phyloP scores from a whole-genome alignment of 768 basidiomycete species.

The Agrocybe praecox region DNA sequence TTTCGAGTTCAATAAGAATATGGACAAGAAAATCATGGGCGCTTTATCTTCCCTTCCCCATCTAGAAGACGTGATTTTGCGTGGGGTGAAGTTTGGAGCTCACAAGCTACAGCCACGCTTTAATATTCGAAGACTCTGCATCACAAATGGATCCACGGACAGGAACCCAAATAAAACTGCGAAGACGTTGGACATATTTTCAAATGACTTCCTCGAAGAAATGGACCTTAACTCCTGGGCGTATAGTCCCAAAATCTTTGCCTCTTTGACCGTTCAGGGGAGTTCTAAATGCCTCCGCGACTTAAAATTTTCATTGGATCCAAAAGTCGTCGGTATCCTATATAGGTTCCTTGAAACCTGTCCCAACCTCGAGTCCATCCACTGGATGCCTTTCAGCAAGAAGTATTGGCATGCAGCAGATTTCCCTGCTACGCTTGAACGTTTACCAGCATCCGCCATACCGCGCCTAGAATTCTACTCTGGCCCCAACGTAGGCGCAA shows the following conservation, averaged over 20 bases:
- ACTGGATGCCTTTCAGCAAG: too few species aligned
- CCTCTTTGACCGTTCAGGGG: not conserved
- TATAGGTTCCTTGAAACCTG: not conserved
- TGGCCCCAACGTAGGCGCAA: too few species aligned
- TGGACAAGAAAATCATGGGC: too few species aligned
- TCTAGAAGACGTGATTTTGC: too few species aligned
- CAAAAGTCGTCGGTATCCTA: not conserved
- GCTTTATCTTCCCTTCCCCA: too few species aligned
- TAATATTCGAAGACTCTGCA: not conserved
- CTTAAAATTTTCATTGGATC: not conserved
- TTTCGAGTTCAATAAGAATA: too few species aligned
- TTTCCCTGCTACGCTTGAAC: too few species aligned
- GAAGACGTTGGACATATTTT: constrained; percentile 1
- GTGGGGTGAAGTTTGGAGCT: too few species aligned
- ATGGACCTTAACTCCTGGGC: not conserved
- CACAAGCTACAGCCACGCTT: not conserved
- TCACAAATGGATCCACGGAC: not conserved
- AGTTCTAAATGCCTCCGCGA: not conserved
- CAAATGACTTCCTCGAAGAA: not conserved
- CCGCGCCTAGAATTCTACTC: too few species aligned
- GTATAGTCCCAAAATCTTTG: not conserved
- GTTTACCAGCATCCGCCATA: too few species aligned
- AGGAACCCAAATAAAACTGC: constrained; percentile 1
- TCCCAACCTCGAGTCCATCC: too few species aligned
- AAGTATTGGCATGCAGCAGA: too few species aligned